Evolutionary conservation across 2,329 filamentous ascomycete genomes (phyloP).

Genomic region (Clarireedia homoeocarpa): DNA sequence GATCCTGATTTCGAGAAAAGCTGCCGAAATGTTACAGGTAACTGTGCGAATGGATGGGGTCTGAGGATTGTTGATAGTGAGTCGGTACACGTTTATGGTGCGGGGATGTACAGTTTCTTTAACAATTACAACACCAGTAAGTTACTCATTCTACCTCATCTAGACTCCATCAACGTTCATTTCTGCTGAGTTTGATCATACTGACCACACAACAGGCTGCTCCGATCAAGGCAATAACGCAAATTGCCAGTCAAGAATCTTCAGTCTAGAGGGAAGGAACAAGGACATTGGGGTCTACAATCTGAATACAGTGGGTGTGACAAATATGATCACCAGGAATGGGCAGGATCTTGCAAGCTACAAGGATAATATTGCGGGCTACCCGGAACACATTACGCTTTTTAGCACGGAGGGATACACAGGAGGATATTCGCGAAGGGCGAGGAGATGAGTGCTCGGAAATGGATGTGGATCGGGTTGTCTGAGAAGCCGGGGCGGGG

Average conservation of each 20-base stretch:
- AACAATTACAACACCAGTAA: slow-evolving; percentile 5
- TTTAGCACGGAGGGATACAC: neutral
- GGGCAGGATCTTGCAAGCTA: slow-evolving; percentile 11
- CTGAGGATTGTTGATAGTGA: slow-evolving; percentile 1
- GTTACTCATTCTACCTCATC: neutral
- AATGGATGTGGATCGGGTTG: too few relatives aligned
- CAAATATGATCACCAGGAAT: slow-evolving; percentile 18
- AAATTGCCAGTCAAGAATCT: slow-evolving; percentile 18
- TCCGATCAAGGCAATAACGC: neutral
- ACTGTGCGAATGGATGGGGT: slow-evolving; percentile 7
- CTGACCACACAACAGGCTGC: neutral
- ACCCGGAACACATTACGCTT: slow-evolving; percentile 1
- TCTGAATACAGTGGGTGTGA: slow-evolving; percentile 17
- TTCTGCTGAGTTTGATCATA: neutral
- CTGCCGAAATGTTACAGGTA: neutral
- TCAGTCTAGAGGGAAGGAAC: slow-evolving; percentile 13
- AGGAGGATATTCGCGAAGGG: too few relatives aligned
- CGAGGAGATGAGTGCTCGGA: too few relatives aligned
- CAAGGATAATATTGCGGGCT: slow-evolving; percentile 14
- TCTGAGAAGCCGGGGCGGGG: too few relatives aligned
- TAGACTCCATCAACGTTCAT: too few relatives aligned
- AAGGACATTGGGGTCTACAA: slow-evolving; percentile 18
- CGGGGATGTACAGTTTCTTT: slow-evolving; percentile 9
- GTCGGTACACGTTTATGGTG: neutral
- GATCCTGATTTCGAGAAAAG: slow-evolving; percentile 1